These are phyloP conservation scores for Aquilaria agallochum DNA, from an alignment of 441 rosid genomes.

Conservation along the genomic window DNA sequence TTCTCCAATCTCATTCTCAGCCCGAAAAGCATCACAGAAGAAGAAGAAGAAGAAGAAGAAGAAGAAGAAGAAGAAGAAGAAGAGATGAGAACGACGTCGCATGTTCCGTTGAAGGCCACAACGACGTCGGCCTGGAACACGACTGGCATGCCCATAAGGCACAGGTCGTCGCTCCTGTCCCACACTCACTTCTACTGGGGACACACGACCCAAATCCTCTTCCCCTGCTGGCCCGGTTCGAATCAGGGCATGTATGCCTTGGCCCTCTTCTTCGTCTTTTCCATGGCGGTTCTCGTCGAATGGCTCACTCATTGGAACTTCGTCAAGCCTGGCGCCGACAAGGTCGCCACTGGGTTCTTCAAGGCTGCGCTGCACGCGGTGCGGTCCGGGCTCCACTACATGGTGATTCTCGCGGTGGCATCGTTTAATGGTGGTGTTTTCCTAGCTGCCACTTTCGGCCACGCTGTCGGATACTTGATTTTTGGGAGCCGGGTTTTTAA, in stretches of 20 bases:
- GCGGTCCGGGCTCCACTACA: slow-evolving; percentile 36
- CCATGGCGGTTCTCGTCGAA: slow-evolving; percentile 56
- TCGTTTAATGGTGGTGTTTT: slow-evolving; percentile 60
- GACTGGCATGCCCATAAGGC: slow-evolving; percentile 23
- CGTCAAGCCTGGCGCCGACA: slow-evolving; percentile 32
- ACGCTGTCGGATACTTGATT: slow-evolving; percentile 37
- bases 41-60: background rate
- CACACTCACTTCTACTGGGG: slow-evolving; percentile 75
- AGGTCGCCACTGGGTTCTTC: slow-evolving; percentile 37
- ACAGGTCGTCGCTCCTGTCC: slow-evolving; percentile 3
- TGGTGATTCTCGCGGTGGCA: slow-evolving; percentile 58
- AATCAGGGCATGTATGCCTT: slow-evolving; percentile 56
- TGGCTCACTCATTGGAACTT: slow-evolving; percentile 31
- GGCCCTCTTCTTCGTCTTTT: slow-evolving; percentile 55
- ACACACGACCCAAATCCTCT: slow-evolving; percentile 46
- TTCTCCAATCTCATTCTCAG: background rate
- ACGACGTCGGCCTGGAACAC: slow-evolving; percentile 32
- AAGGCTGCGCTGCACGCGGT: slow-evolving; percentile 32
- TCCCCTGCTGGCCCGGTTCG: slow-evolving; percentile 75
- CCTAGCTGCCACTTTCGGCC: slow-evolving; percentile 44
- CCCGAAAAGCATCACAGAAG: background rate
- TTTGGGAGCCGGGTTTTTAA: slow-evolving; percentile 34
- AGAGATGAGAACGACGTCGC: background rate
- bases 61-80: background rate
- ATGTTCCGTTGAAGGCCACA: background rate